Percentiles rank a stretch among this genome's conserved stretches.
Evolutionary conservation across 176 grass and related monocot species (phyloP).

Genomic region (Calamus simplicifolius): DNA sequence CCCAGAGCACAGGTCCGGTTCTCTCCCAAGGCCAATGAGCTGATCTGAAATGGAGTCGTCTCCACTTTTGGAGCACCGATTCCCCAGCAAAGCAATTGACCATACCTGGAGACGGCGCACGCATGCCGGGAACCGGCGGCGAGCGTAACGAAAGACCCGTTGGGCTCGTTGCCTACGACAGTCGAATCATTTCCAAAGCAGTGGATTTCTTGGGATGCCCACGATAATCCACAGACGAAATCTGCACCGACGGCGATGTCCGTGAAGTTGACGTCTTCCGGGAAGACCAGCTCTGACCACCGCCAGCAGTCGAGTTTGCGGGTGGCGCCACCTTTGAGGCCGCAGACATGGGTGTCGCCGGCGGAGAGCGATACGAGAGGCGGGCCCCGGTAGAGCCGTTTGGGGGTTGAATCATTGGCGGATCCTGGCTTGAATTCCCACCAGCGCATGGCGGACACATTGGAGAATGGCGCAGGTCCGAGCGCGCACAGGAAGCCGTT

Average conservation of each 20-base stretch:
- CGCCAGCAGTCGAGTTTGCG: slow-evolving; percentile 68
- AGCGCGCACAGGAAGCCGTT: slow-evolving; percentile 74
- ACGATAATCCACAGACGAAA: slow-evolving; percentile 62
- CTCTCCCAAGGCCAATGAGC: slow-evolving; percentile 49
- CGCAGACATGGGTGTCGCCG: slow-evolving; percentile 62
- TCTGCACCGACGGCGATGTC: slow-evolving; percentile 56
- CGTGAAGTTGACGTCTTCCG: slow-evolving; percentile 20
- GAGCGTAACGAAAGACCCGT: slow-evolving; percentile 10
- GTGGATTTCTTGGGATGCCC: background rate
- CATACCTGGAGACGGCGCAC: slow-evolving; percentile 44
- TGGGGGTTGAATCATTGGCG: slow-evolving; percentile 4
- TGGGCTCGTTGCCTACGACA: slow-evolving; percentile 37
- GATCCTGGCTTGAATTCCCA: slow-evolving; percentile 42
- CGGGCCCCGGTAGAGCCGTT: slow-evolving; percentile 59
- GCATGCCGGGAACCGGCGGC: slow-evolving; percentile 31
- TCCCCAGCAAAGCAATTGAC: slow-evolving; percentile 56
- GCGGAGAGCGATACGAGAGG: slow-evolving; percentile 46
- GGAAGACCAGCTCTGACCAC: slow-evolving; percentile 36
- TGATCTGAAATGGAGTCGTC: slow-evolving; percentile 12
- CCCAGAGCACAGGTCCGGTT: slow-evolving; percentile 46
- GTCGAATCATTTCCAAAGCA: slow-evolving; percentile 58
- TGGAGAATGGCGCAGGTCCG: slow-evolving; percentile 8
- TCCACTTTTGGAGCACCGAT: slow-evolving; percentile 18
- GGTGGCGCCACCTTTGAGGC: slow-evolving; percentile 22
- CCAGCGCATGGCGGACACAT: slow-evolving; percentile 58